Percentiles rank a stretch among this genome's conserved stretches.
These are phyloP conservation scores for Biancaea sappan DNA, from an alignment of 306 rosid genomes.

Conservation along the genomic window DNA sequence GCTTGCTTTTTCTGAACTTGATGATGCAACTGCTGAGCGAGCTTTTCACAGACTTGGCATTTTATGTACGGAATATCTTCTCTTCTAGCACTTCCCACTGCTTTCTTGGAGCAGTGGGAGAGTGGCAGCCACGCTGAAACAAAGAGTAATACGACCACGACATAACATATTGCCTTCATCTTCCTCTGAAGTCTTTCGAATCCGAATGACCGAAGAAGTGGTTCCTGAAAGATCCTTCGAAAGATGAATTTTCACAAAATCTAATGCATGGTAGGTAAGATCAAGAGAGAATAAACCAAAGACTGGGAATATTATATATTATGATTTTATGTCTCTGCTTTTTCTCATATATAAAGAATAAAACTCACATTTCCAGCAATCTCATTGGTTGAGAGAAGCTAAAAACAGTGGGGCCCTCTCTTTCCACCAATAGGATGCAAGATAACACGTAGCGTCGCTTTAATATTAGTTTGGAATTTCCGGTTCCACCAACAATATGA, in stretches of 20 bases:
- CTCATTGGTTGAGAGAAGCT: slow-evolving; percentile 52
- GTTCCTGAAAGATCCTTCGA: slow-evolving; percentile 10
- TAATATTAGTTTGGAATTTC: too few relatives aligned
- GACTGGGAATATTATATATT: not conserved
- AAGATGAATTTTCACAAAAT: slow-evolving; percentile 17
- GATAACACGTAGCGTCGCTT: too few relatives aligned
- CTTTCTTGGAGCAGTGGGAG: slow-evolving; percentile 68
- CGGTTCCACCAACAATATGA: too few relatives aligned
- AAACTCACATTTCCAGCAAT: slow-evolving; percentile 25
- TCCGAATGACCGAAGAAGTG: not conserved
- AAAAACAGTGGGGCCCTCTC: too few relatives aligned
- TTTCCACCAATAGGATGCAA: too few relatives aligned
- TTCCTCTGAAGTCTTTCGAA: slow-evolving; percentile 21
- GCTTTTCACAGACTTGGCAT: slow-evolving; percentile 92
- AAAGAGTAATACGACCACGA: slow-evolving; percentile 43
- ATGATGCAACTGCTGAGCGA: slow-evolving; percentile 68
- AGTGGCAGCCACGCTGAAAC: slow-evolving; percentile 54
- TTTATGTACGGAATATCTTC: slow-evolving; percentile 82
- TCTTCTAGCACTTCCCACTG: slow-evolving; percentile 62
- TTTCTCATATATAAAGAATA: not conserved
- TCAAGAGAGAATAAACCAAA: not conserved
- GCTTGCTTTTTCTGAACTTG: slow-evolving; percentile 76
- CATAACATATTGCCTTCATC: slow-evolving; percentile 47
- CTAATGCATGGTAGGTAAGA: not conserved
- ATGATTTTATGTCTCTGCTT: not conserved